Evolutionary conservation across 2,329 filamentous ascomycete species (phyloP), one percentile per base, ranked within the genome.

Genomic region (Purpureocillium takamizusanense): DNA sequence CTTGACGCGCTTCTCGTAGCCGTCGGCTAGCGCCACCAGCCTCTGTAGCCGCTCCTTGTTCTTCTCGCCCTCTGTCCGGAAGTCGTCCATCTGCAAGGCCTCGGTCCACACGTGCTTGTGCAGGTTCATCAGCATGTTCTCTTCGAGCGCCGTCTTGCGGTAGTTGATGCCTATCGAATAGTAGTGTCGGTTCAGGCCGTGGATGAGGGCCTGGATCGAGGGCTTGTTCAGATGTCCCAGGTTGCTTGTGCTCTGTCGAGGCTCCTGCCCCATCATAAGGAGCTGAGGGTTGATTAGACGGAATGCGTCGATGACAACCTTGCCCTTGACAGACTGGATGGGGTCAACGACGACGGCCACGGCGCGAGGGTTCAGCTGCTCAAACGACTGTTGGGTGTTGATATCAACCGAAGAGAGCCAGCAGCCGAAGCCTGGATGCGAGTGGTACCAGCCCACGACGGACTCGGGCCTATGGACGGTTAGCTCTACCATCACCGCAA

Each of bases 61-160:
- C 60, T 84, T 79, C 47, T 80, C 72, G 40, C 81, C 86, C 59
- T 97, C 90, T 41, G 78, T 69, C 48, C 81, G 77, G 74, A 98
- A 98, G 63, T 97, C 89, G 44, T 90, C 86, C 88, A 98, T 97
- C 60, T 95, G 80, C 48, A 98, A 65, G 5, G 90, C 92, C 63
- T 98, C 92, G 1, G 94, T 98, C 92, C 92, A 98, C 33, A 95
- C 89, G 51, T 97, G 92, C 74, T 98, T 98, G 76, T 98, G 92
- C 49, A 98, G 70, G 61, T 98, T 98, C 94, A 98, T 98, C 54
- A 98, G 66, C 92, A 98, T 98, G 65, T 95, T 97, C 72, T 98
- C 94, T 62, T 98, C 92, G 36, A 98, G 72, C 1, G 87, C 90
- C 1, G 90, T 95, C 72, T 98, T 98, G 58, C 90, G 77, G 67